Percentiles rank a stretch among this genome's conserved stretches.
These are phyloP conservation scores for Starmerella vitae DNA, from an alignment of 805 yeast genomes.

Conservation along the genomic window DNA sequence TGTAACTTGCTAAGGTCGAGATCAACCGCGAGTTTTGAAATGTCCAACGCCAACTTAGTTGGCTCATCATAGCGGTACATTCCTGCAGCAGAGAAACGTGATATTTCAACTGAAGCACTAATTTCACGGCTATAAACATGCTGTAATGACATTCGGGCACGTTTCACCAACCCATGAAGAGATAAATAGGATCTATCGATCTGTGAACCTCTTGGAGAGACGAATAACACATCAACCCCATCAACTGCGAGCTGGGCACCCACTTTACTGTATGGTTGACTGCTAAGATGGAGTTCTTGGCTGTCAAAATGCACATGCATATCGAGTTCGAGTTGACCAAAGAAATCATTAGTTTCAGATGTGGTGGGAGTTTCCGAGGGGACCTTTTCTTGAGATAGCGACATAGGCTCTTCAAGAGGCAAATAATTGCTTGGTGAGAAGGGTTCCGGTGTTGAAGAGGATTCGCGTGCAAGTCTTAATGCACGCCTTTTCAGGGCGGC, in stretches of 20 bases:
- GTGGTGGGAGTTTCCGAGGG: neutral
- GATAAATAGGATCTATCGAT: conserved; percentile 28
- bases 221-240: conserved; percentile 48
- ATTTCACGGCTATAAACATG: conserved; percentile 84
- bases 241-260: conserved; percentile 70
- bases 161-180: conserved; percentile 37
- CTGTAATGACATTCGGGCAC: conserved; percentile 58
- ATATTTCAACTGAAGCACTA: conserved; percentile 39
- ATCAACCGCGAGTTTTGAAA: conserved; percentile 40
- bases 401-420: no score
- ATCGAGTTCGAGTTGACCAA: conserved; percentile 8
- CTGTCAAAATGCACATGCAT: conserved; percentile 42
- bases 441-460: neutral
- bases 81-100: conserved; percentile 3
- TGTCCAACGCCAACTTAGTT: conserved; percentile 31
- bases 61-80: conserved; percentile 12
- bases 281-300: conserved; percentile 66
- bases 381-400: neutral
- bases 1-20: conserved; percentile 75
- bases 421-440: neutral
- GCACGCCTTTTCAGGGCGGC: conserved; percentile 37
- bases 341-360: neutral
- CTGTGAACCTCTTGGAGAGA: conserved; percentile 21
- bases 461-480: neutral
- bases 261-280: conserved; percentile 89